Evolutionary conservation across 2,329 filamentous ascomycete species (phyloP).

Genomic region (Exophiala sp.): DNA sequence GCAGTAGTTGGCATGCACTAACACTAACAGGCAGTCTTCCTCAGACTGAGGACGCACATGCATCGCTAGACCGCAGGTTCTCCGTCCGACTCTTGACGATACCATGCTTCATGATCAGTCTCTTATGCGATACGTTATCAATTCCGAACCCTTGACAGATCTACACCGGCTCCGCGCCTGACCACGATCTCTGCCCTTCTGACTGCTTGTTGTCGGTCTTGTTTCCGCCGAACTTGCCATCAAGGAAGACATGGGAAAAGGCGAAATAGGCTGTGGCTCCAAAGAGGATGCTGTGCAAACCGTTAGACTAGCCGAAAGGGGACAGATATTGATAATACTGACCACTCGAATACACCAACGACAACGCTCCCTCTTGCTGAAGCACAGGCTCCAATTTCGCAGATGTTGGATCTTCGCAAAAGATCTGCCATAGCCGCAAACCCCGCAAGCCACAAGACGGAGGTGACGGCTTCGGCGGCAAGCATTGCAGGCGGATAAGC

Average conservation of each 20-base stretch:
- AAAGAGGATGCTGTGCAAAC: constrained; percentile 12
- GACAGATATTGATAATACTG: constrained; percentile 25
- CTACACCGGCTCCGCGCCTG: constrained; percentile 17
- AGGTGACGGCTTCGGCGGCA: constrained; percentile 66
- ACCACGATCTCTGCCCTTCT: constrained; percentile 12
- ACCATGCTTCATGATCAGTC: too few relatives aligned
- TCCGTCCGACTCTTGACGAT: too few relatives aligned
- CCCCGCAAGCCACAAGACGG: constrained; percentile 87
- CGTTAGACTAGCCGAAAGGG: background rate
- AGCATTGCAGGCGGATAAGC: constrained; percentile 66
- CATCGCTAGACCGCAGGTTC: too few relatives aligned
- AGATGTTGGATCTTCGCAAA: constrained; percentile 55
- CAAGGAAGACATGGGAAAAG: constrained; percentile 24
- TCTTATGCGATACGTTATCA: too few relatives aligned
- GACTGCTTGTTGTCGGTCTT: constrained; percentile 6
- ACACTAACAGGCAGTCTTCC: too few relatives aligned
- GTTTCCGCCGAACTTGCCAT: constrained; percentile 11
- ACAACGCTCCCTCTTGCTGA: constrained; percentile 53
- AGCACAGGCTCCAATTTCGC: constrained; percentile 55
- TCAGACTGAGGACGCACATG: too few relatives aligned
- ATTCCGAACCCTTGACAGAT: too few relatives aligned
- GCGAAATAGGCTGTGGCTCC: constrained; percentile 18
- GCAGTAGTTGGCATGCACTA: background rate
- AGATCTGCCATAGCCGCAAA: constrained; percentile 68
- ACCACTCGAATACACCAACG: constrained; percentile 50